Conservation (phyloP, 495 filamentous ascomycete genomes). For the Neurospora intermedia region DNA sequence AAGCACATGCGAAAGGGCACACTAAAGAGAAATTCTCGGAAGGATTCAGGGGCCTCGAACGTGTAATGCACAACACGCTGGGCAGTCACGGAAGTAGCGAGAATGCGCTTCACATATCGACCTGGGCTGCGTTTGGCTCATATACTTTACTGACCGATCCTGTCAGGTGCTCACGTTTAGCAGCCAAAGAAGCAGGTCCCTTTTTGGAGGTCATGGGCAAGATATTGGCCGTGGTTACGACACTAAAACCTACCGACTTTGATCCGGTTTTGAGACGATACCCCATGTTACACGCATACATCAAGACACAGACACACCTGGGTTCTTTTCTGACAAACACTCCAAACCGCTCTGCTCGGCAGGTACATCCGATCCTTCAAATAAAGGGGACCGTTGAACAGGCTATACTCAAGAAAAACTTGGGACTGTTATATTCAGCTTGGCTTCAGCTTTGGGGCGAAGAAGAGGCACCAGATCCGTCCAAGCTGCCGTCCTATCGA, state of each 20-base stretch:
- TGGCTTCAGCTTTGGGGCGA: slow-evolving; percentile 26
- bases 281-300: not conserved
- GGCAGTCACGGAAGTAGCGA: not conserved
- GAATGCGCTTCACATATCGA: slow-evolving; percentile 13
- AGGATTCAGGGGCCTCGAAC: not conserved
- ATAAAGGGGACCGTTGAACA: slow-evolving; percentile 3
- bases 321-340: slow-evolving; percentile 1
- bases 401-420: slow-evolving; percentile 10
- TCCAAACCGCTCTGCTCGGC: not conserved
- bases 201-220: slow-evolving; percentile 15
- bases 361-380: not conserved
- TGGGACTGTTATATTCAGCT: slow-evolving; percentile 10
- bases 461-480: not conserved
- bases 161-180: slow-evolving; percentile 10
- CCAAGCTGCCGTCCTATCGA: slow-evolving; percentile 7
- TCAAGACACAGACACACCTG: slow-evolving; percentile 1
- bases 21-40: not conserved
- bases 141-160: slow-evolving; percentile 29
- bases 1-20: not conserved
- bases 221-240: not conserved
- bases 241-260: slow-evolving; percentile 5
- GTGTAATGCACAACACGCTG: not conserved
- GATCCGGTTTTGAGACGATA: not conserved
- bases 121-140: slow-evolving; percentile 30
- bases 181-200: slow-evolving; percentile 10